Base-by-base conservation (phyloP, 495 filamentous ascomycete species). In the Aspergillus cavernicola region DNA sequence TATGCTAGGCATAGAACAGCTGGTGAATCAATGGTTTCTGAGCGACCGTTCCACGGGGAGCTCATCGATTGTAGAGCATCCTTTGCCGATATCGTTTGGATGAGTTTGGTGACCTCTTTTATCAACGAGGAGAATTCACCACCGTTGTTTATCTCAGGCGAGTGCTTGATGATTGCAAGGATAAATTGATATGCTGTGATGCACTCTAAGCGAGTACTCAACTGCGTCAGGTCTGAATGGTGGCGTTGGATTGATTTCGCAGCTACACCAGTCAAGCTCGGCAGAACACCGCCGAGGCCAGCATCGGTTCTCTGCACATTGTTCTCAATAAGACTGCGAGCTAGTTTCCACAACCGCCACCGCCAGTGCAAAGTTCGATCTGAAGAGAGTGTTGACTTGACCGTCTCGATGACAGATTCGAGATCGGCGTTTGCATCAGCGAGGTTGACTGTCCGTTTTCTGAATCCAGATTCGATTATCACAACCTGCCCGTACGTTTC, bases 291-390 rank as follows among this genome's bases (percentile, higher is more conserved):
- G 37, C 39, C 49, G 12, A 68, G 51, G n/a, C 50, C 39, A 52
- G 45, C 50, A 19, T 61, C 57, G 29, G 54, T 50, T 5, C 57
- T 51, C 29, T 72, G 55, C 12, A 61, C 31, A 20, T 59, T 67
- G 26, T 70, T 69, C 16, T 66, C 62, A 7, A 71, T 23, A 18
- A 74, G 49, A 50, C 70, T 72, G 16, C 65, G 66, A 32, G 64
- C 56, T 33, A 75, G 58, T 37, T 69, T 68, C 74, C 74, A 77
- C 42, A 77, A 37, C n/a, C 74, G 69, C 74, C 74, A 77, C 45
- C 68, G 66, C 74, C 74, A 77, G 51, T 72, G 74, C 22, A 73
- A 38, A 37, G 50, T 47, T 39, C 71, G 62, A 41, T 72, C 67
- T 1, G 67, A 71, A 24, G 66, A 68, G 23, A 75, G 52, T 1